phyloP scores from a whole-genome alignment of 345 rosid species.

The Noccaea bulbosa region DNA sequence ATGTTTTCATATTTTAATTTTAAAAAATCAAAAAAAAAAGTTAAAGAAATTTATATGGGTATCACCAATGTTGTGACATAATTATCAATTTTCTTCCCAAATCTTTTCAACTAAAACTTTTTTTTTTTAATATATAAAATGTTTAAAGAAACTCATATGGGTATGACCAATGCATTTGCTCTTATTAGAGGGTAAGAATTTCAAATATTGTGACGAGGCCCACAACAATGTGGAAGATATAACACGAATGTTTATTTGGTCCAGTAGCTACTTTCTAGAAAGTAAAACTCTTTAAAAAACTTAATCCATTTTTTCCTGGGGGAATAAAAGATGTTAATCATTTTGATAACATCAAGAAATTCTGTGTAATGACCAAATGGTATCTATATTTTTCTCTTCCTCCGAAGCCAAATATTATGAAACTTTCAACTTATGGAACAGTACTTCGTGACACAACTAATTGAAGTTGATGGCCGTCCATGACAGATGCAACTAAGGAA shows the following conservation, averaged over 20 bases:
- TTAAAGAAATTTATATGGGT: too few relatives aligned
- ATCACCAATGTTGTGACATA: too few relatives aligned
- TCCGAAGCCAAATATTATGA: background rate
- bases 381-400: slow-evolving; percentile 2
- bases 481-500: slow-evolving; percentile 30
- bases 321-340: background rate
- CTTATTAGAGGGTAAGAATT: too few relatives aligned
- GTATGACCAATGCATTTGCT: too few relatives aligned
- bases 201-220: background rate
- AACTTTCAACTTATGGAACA: slow-evolving; percentile 21
- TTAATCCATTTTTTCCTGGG: background rate
- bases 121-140: too few relatives aligned
- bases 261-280: background rate
- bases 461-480: slow-evolving; percentile 35
- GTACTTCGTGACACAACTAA: slow-evolving; percentile 23
- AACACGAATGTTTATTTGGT: background rate
- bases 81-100: too few relatives aligned
- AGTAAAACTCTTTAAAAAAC: background rate
- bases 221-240: background rate
- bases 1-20: too few relatives aligned
- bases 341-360: slow-evolving; percentile 7
- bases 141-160: too few relatives aligned
- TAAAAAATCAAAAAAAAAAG: too few relatives aligned
- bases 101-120: too few relatives aligned
- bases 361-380: slow-evolving; percentile 1